These are phyloP conservation scores for Fraxinus ornus DNA, from an alignment of 305 asterid species.

Conservation along the genomic window DNA sequence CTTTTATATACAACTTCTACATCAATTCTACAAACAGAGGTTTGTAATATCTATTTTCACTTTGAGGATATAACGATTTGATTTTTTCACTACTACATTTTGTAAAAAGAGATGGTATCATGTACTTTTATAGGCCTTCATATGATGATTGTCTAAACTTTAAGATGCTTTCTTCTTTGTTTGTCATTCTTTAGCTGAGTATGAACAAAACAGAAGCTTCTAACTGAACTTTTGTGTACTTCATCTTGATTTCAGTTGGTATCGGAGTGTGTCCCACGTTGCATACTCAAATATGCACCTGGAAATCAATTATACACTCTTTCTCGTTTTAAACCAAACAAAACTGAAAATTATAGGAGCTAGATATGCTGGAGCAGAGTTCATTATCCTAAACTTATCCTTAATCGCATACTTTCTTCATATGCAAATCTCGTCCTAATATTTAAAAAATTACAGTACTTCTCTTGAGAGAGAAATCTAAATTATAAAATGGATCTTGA, in stretches of 20 bases:
- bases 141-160: background rate
- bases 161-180: background rate
- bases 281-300: background rate
- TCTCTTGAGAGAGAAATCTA: background rate
- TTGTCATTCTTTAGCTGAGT: background rate
- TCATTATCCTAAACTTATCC: background rate
- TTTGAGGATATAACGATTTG: background rate
- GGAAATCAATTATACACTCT: background rate
- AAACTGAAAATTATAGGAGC: background rate
- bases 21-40: conserved; percentile 53
- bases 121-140: background rate
- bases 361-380: background rate
- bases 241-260: background rate
- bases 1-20: conserved; percentile 61
- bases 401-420: background rate
- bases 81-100: background rate
- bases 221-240: background rate
- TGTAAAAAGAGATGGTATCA: background rate
- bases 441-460: background rate
- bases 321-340: background rate
- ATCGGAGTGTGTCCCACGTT: background rate
- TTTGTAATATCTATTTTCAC: conserved; percentile 16
- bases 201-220: background rate
- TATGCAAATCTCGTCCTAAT: background rate
- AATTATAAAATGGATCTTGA: background rate